Evolutionary conservation across 345 rosid species (phyloP).

Genomic region (Eucalyptus marginata): DNA sequence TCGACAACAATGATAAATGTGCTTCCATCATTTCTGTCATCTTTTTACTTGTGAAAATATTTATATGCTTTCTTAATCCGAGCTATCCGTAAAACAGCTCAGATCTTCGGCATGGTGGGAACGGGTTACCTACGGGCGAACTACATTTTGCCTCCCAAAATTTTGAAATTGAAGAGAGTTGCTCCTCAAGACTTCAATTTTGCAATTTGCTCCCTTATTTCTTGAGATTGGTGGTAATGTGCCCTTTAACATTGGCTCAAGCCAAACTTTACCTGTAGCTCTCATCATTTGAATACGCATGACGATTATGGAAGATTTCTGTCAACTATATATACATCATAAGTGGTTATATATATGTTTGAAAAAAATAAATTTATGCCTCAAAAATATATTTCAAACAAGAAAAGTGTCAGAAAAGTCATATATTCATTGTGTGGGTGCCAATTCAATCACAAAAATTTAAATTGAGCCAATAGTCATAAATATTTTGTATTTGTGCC

Average conservation of each 20-base stretch:
- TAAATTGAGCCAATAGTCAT: too few relatives aligned
- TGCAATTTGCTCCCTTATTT: background rate
- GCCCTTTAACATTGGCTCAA: background rate
- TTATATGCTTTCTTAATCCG: background rate
- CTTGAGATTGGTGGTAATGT: background rate
- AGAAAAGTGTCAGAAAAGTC: accelerated
- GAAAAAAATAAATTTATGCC: background rate
- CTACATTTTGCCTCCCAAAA: background rate
- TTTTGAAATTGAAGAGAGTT: background rate
- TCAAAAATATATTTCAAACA: background rate
- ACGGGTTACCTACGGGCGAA: background rate
- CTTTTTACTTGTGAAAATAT: background rate
- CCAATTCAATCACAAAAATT: too few relatives aligned
- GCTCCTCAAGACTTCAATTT: background rate
- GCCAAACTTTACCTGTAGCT: background rate
- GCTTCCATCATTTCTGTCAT: background rate
- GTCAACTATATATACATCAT: background rate
- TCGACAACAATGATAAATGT: background rate
- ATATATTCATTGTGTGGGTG: too few relatives aligned
- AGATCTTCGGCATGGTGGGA: background rate
- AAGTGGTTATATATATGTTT: background rate
- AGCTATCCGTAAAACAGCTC: background rate
- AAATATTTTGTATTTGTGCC: too few relatives aligned
- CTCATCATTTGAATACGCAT: background rate
- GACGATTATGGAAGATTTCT: background rate